Conservation (phyloP, 495 filamentous ascomycete species). For the Podospora sp. region DNA sequence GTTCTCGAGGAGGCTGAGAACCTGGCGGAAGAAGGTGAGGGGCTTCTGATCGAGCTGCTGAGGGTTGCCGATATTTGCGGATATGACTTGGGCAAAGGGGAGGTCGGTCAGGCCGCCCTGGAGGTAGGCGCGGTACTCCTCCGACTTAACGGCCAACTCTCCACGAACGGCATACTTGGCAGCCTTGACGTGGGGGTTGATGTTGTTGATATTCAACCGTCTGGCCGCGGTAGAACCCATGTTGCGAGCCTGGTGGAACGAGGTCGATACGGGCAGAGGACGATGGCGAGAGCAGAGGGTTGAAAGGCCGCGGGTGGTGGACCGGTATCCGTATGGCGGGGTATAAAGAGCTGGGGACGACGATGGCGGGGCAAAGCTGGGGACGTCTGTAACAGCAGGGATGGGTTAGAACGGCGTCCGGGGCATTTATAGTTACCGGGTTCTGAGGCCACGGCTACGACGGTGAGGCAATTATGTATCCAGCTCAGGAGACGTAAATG, state of each 20-base stretch:
- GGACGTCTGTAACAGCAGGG: constrained; percentile 20
- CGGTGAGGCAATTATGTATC: constrained; percentile 12
- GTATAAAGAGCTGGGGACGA: constrained; percentile 18
- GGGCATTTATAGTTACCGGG: constrained; percentile 3
- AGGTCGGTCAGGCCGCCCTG: constrained; percentile 57
- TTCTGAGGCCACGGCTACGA: background rate
- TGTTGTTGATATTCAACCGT: constrained; percentile 80
- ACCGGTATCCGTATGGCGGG: constrained; percentile 27
- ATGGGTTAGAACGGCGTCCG: constrained; percentile 23
- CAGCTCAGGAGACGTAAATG: background rate
- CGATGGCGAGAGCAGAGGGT: constrained; percentile 5
- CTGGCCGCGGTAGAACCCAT: constrained; percentile 42
- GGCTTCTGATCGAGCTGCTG: constrained; percentile 99
- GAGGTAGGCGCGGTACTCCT: constrained; percentile 79
- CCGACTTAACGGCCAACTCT: constrained; percentile 87
- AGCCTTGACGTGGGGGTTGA: constrained; percentile 80
- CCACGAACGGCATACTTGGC: constrained; percentile 97
- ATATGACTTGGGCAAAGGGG: constrained; percentile 88
- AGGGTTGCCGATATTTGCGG: constrained; percentile 97
- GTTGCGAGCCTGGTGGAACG: constrained; percentile 32
- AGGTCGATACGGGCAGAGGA: constrained; percentile 3
- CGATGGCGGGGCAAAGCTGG: constrained; percentile 29
- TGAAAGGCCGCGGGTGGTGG: background rate
- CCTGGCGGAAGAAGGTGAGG: constrained; percentile 98
- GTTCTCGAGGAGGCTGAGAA: constrained; percentile 91